Percentiles rank a stretch among this genome's conserved stretches.
Evolutionary conservation across 169 alveolate genomes (phyloP).

Genomic region (Toxoplasma gondii): DNA sequence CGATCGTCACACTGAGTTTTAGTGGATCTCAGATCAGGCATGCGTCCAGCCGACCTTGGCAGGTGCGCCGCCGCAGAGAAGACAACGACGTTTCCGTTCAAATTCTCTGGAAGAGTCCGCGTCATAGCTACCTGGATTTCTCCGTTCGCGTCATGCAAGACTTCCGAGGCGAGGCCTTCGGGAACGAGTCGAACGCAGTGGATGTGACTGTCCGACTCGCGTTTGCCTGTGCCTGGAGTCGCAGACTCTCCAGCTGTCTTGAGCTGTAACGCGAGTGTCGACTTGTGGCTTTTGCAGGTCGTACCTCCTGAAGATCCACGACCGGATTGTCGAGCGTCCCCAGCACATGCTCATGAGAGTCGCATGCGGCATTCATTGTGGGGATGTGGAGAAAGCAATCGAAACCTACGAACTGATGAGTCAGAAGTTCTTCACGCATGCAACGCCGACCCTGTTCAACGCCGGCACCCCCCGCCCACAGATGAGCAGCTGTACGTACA

Average conservation of each 20-base stretch:
- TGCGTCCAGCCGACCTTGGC: too few species aligned
- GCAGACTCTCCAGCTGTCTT: not conserved
- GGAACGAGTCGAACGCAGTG: too few species aligned
- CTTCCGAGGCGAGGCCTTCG: too few species aligned
- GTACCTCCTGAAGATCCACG: slow-evolving; percentile 76
- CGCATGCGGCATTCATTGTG: slow-evolving; percentile 96
- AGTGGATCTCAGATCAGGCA: too few species aligned
- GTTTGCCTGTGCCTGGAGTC: not conserved
- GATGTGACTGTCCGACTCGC: not conserved
- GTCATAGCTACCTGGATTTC: too few species aligned
- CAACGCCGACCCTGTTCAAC: slow-evolving; percentile 98
- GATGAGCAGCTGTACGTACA: slow-evolving; percentile 87
- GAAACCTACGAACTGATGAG: slow-evolving; percentile 94
- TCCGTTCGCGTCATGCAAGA: too few species aligned
- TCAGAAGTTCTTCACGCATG: slow-evolving; percentile 96
- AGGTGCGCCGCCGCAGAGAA: too few species aligned
- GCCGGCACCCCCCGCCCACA: slow-evolving; percentile 97
- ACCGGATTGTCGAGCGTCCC: slow-evolving; percentile 96
- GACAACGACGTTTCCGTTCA: too few species aligned
- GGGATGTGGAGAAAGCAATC: slow-evolving; percentile 88
- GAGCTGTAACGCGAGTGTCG: too few species aligned
- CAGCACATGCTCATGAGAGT: slow-evolving; percentile 98
- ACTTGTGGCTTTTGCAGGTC: slow-evolving; percentile 22
- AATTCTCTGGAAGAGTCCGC: too few species aligned
- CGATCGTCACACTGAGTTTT: too few species aligned